A percentile compares a stretch with the other conserved stretches of the same genome.
These are phyloP conservation scores for Pseudogymnoascus sp. DNA, from an alignment of 2,329 filamentous ascomycete genomes.

Conservation along the genomic window DNA sequence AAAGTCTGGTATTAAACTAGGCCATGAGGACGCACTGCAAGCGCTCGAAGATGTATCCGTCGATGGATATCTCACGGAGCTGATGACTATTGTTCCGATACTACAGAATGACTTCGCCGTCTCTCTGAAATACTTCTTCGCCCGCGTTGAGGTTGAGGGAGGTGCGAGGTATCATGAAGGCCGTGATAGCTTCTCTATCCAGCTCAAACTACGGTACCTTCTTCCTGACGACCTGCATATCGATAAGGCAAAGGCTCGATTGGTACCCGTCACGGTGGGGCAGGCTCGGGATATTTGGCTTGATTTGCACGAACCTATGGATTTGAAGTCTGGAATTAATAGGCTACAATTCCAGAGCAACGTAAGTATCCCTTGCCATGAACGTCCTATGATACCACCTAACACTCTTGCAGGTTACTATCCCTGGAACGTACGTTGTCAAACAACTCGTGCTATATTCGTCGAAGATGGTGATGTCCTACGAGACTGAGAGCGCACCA, in stretches of 20 bases:
- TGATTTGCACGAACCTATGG: constrained; percentile 34
- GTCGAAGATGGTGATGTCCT: constrained; percentile 55
- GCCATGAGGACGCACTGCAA: constrained; percentile 11
- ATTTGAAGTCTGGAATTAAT: constrained; percentile 38
- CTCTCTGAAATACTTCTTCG: constrained; percentile 67
- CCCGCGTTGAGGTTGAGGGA: constrained; percentile 56
- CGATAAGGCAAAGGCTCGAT: constrained; percentile 54
- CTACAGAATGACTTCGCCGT: constrained; percentile 56
- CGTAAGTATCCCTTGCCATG: constrained; percentile 29
- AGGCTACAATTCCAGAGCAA: constrained; percentile 39
- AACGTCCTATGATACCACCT: background rate
- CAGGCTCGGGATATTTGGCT: constrained; percentile 61
- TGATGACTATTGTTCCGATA: constrained; percentile 24
- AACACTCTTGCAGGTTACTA: constrained; percentile 42
- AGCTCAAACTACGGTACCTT: constrained; percentile 61
- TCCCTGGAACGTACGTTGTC: constrained; percentile 67
- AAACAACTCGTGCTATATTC: constrained; percentile 61
- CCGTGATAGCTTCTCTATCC: constrained; percentile 67
- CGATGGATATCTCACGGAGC: constrained; percentile 25
- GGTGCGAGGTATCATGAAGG: constrained; percentile 61
- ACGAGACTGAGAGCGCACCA: constrained; percentile 48
- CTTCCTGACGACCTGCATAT: constrained; percentile 62
- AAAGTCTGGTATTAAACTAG: constrained; percentile 24
- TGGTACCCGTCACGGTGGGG: constrained; percentile 48
- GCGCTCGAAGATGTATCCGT: constrained; percentile 16